Evolutionary conservation across 495 filamentous ascomycete genomes (phyloP).

Genomic region (Halenospora varia): DNA sequence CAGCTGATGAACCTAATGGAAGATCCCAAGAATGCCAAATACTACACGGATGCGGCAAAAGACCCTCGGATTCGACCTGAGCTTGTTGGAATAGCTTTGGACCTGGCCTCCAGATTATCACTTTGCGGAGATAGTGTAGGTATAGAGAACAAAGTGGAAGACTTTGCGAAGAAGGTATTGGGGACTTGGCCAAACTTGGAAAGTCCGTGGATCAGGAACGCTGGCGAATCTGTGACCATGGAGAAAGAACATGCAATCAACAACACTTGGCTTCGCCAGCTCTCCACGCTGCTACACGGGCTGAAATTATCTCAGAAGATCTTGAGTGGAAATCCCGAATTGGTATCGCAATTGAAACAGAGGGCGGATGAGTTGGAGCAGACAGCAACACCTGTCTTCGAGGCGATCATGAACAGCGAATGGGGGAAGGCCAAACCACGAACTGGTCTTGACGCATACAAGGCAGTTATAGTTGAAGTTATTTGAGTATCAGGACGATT

Average conservation of each 20-base stretch:
- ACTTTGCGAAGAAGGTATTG: conserved; percentile 35
- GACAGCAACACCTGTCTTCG: neutral
- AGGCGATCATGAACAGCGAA: neutral
- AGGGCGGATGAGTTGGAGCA: conserved; percentile 7
- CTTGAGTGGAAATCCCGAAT: conserved; percentile 22
- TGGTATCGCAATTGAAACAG: conserved; percentile 12
- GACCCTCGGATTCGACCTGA: conserved; percentile 37
- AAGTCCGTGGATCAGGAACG: too few species aligned
- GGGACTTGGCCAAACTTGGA: conserved; percentile 28
- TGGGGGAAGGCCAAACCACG: too few species aligned
- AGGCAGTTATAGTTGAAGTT: too few species aligned
- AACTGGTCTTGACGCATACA: too few species aligned
- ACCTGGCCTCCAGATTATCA: conserved; percentile 38
- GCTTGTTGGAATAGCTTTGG: conserved; percentile 40
- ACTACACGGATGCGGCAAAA: conserved; percentile 2
- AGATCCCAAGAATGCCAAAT: conserved; percentile 3
- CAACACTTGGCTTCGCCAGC: neutral
- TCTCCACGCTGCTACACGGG: neutral
- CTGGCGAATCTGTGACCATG: neutral
- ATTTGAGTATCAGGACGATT: too few species aligned
- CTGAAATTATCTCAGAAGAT: neutral
- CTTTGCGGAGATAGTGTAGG: conserved; percentile 30
- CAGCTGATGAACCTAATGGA: conserved; percentile 50
- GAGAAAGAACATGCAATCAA: neutral
- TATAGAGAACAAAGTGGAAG: conserved; percentile 29